A percentile compares a stretch with the other conserved stretches of the same genome.
phyloP scores from a whole-genome alignment of 306 rosid genomes.

The Glycyrrhiza uralensis region DNA sequence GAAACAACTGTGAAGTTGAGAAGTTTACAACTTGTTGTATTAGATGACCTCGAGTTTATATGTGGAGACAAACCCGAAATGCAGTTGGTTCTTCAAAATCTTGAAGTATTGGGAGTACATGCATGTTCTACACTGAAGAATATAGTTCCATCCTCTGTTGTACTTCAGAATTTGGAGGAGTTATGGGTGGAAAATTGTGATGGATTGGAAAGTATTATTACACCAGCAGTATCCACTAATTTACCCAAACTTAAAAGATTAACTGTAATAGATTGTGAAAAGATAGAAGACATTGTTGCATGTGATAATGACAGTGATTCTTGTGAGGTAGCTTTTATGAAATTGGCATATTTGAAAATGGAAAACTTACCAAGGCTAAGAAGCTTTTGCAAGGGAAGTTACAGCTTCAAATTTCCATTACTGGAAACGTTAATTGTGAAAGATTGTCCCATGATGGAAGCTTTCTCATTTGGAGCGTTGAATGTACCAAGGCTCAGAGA shows the following conservation, averaged over 20 bases:
- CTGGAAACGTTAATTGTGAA: neutral
- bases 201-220: neutral
- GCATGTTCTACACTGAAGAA: neutral
- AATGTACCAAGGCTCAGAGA: neutral
- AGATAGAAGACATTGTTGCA: neutral
- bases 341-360: neutral
- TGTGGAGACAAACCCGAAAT: neutral
- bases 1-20: too few species aligned
- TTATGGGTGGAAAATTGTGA: accelerated
- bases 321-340: neutral
- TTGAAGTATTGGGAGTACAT: accelerated
- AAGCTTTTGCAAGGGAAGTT: neutral
- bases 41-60: neutral
- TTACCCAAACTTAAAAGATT: neutral
- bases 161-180: neutral
- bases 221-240: neutral
- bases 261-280: neutral
- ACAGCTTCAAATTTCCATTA: neutral
- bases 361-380: neutral
- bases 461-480: neutral
- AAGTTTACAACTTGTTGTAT: neutral
- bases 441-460: neutral
- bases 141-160: neutral
- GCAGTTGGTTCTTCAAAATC: neutral
- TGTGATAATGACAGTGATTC: neutral